Evolutionary conservation across 2,329 filamentous ascomycete species (phyloP), one percentile per base, ranked within the genome.

Genomic region (Neoscytalidium dimidiatum): DNA sequence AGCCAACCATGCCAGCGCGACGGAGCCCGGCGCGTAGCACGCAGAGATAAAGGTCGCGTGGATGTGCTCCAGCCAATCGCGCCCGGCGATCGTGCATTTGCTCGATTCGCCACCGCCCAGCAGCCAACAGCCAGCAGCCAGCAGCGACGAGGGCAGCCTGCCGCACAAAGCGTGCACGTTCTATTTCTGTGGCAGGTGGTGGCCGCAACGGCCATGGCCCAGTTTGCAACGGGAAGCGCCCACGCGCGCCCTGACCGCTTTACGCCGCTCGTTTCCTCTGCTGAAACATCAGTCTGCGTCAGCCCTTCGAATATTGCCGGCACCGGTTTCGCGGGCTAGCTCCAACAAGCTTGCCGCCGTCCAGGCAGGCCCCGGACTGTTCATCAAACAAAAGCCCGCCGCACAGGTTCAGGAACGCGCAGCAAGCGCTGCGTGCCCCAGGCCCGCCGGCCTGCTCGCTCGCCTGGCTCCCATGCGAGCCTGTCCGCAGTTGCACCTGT

Each of bases 261-360:
- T n/a, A n/a, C n/a, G n/a, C n/a, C n/a, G n/a, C 35, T 57, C 52
- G 52, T 57, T 58, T 58, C 53, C 51, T 4, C 51, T 23, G 51
- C 29, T 53, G 51, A 53, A 53, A 53, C 51, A n/a, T 31, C 29
- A 17, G n/a, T 52, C 49, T 53, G 51, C 51, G 51, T 53, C 51
- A 53, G 51, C 51, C 51, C 51, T 53, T n/a, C n/a, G 2, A 41
- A 23, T 41, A 58, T 44, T 44, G n/a, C 17, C 52, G 31, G 52
- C 52, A 33, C 4, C 49, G 29, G 26, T 29, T 28, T 51, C 11
- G 48, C 6, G 14, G 29, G 46, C 46, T 49, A 49, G 46, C 46
- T 17, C 46, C 23, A 28, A 17, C 23, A 28, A 17, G 52, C 52
- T 21, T 8, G 52, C 52, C 23, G 33, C 52, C 21, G 19, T 23